Evolutionary conservation across 495 filamentous ascomycete species (phyloP).

Genomic region (Daldinia vernicosa): DNA sequence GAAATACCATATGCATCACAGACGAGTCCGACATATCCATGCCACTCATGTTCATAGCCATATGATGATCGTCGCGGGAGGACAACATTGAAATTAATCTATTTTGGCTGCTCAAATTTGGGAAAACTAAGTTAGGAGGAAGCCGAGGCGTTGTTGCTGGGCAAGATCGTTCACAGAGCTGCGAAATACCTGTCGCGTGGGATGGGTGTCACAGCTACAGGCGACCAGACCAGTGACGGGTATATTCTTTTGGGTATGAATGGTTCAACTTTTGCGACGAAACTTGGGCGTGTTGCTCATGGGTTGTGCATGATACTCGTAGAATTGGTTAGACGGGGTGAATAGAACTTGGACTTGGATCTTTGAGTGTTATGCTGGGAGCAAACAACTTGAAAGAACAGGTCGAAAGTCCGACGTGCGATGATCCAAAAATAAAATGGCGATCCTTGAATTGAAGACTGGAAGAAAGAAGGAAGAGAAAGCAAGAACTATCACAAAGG

Average conservation of each 20-base stretch:
- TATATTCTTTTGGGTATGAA: background rate
- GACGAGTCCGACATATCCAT: slow-evolving; percentile 37
- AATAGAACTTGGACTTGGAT: background rate
- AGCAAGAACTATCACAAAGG: background rate
- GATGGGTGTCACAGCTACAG: background rate
- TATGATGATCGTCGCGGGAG: background rate
- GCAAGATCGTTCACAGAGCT: background rate
- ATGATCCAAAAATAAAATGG: background rate
- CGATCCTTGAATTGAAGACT: background rate
- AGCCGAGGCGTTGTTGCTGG: background rate
- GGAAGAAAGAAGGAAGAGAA: slow-evolving; percentile 6
- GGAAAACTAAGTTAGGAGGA: background rate
- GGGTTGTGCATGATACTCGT: background rate
- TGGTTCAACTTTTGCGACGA: background rate
- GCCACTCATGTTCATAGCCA: slow-evolving; percentile 36
- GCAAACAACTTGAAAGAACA: background rate
- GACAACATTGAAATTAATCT: background rate
- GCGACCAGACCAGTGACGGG: background rate
- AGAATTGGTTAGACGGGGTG: background rate
- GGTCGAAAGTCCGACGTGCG: background rate
- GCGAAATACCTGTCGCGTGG: background rate
- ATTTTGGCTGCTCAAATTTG: background rate
- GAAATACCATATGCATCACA: slow-evolving; percentile 68
- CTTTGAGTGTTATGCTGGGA: background rate
- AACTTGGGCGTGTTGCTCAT: background rate